These are phyloP conservation scores for Fusarium sp. DNA, from an alignment of 2,329 filamentous ascomycete species.

Conservation along the genomic window DNA sequence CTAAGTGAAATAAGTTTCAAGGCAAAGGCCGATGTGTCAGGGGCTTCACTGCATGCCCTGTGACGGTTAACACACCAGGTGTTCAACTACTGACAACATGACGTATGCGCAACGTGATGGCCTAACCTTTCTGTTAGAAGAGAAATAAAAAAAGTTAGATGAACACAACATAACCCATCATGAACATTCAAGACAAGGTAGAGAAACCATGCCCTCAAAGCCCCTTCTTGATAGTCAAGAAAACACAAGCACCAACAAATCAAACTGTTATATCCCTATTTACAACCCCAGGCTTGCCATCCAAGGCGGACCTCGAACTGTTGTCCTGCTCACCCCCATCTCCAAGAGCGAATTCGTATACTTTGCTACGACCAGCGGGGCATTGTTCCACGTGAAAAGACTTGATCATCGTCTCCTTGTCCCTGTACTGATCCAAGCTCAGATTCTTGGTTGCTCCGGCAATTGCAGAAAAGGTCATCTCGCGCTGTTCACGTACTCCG, in stretches of 20 bases:
- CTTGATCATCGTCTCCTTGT: background rate
- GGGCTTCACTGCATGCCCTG: too few species aligned
- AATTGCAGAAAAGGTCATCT: slow-evolving; percentile 33
- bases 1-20: background rate
- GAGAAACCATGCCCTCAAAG: background rate
- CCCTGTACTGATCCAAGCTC: background rate
- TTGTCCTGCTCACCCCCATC: background rate
- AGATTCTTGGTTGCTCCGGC: slow-evolving; percentile 12
- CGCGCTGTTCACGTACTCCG: slow-evolving; percentile 27
- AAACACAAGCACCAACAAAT: background rate
- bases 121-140: too few species aligned
- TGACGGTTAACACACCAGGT: too few species aligned
- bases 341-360: background rate
- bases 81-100: too few species aligned
- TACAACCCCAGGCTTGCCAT: background rate
- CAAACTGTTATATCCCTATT: background rate
- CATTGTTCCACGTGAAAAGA: background rate
- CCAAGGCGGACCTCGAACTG: background rate
- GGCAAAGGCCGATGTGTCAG: background rate
- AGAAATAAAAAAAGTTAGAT: background rate
- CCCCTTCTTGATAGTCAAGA: background rate
- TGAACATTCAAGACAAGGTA: background rate
- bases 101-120: too few species aligned
- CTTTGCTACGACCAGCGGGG: background rate
- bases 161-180: background rate